Evolutionary conservation across 257 asterid genomes (phyloP).

Genomic region (Lycium ferocissimum): DNA sequence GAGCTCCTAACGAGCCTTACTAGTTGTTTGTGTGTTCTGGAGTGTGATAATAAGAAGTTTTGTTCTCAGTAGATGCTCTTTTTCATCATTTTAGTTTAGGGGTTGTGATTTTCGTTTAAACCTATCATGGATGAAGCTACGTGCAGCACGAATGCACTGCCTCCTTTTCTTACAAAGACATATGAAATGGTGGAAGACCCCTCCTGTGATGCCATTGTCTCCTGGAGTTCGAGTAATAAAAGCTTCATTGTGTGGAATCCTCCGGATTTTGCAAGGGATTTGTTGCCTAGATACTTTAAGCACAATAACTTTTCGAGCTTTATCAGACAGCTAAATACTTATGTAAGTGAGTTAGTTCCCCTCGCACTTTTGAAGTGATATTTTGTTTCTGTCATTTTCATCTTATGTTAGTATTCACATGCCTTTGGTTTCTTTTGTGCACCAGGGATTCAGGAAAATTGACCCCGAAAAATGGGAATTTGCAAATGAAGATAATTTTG

Average conservation of each 20-base stretch:
- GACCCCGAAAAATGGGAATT: slow-evolving; percentile 97
- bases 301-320: slow-evolving; percentile 95
- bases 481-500: slow-evolving; percentile 72
- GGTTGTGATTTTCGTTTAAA: slow-evolving; percentile 27
- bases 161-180: slow-evolving; percentile 86
- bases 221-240: slow-evolving; percentile 73
- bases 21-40: not conserved
- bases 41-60: slow-evolving; percentile 27
- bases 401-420: not conserved
- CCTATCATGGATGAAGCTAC: slow-evolving; percentile 75
- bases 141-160: slow-evolving; percentile 61
- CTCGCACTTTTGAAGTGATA: not conserved
- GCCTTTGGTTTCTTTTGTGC: slow-evolving; percentile 25
- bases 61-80: not conserved
- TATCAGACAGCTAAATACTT: slow-evolving; percentile 89
- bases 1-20: not conserved
- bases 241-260: slow-evolving; percentile 90
- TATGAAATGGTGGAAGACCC: slow-evolving; percentile 95
- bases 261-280: slow-evolving; percentile 69
- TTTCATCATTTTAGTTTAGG: slow-evolving; percentile 18
- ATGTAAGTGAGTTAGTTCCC: slow-evolving; percentile 54
- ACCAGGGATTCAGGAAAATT: slow-evolving; percentile 85
- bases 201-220: slow-evolving; percentile 63
- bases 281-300: slow-evolving; percentile 84
- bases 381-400: not conserved